Percentiles rank a stretch among this genome's conserved stretches.
phyloP scores from a whole-genome alignment of 495 filamentous ascomycete genomes.

The Pseudoneurospora amorphoporcata region DNA sequence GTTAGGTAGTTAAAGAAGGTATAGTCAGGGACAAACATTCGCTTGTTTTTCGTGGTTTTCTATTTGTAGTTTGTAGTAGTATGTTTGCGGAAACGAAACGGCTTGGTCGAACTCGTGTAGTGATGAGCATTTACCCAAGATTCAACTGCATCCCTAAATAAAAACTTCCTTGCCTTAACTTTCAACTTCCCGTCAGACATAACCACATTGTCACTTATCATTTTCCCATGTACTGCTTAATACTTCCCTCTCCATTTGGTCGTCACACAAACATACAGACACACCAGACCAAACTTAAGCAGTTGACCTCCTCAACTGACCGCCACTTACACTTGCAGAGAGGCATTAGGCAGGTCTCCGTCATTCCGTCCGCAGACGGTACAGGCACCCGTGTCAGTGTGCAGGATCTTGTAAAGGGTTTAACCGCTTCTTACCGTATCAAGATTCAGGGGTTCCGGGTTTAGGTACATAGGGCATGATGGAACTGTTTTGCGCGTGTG shows the following conservation, averaged over 20 bases:
- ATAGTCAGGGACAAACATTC: too few relatives aligned
- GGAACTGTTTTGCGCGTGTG: not conserved
- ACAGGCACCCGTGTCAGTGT: not conserved
- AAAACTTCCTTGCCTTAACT: not conserved
- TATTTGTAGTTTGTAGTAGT: too few relatives aligned
- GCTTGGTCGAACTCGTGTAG: too few relatives aligned
- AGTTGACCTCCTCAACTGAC: not conserved
- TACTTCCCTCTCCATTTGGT: not conserved
- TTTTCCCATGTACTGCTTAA: not conserved
- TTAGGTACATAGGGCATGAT: not conserved
- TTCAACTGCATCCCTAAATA: too few relatives aligned
- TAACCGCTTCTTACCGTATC: not conserved
- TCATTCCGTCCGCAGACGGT: not conserved
- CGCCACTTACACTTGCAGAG: not conserved
- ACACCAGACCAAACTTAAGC: too few relatives aligned
- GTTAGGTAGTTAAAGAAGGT: too few relatives aligned
- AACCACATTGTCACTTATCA: not conserved
- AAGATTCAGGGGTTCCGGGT: not conserved
- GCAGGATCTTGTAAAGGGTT: not conserved
- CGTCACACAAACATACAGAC: not conserved
- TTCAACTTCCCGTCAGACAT: not conserved
- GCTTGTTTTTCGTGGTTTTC: too few relatives aligned
- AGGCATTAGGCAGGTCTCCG: not conserved
- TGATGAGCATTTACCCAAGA: too few relatives aligned
- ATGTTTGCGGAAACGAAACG: too few relatives aligned